Evolutionary conservation across 1,284 basidiomycete species (phyloP).

Genomic region (Apiotrichum porosum): DNA sequence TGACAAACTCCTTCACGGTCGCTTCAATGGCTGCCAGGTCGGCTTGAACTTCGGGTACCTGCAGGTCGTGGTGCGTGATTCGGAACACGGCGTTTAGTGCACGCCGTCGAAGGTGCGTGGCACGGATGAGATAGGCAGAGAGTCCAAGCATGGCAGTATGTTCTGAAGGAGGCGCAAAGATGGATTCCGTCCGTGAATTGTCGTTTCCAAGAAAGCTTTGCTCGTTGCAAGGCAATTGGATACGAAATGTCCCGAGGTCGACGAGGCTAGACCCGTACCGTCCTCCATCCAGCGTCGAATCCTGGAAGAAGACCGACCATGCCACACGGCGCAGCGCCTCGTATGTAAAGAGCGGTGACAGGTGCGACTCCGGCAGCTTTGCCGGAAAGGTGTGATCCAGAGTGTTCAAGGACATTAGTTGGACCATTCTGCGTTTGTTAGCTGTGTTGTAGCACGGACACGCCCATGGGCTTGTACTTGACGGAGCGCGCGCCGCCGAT

Average conservation of each 20-base stretch:
- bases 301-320: slow-evolving; percentile 23
- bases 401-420: slow-evolving; percentile 17
- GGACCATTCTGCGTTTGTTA: slow-evolving; percentile 16
- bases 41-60: background rate
- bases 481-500: too few relatives aligned
- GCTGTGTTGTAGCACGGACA: too few relatives aligned
- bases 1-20: background rate
- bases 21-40: background rate
- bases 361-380: background rate
- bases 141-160: background rate
- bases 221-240: slow-evolving; percentile 20
- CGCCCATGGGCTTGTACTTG: too few relatives aligned
- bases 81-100: slow-evolving; percentile 2
- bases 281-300: slow-evolving; percentile 22
- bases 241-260: slow-evolving; percentile 6
- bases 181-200: slow-evolving; percentile 7
- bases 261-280: slow-evolving; percentile 13
- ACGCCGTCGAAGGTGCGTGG: slow-evolving; percentile 1
- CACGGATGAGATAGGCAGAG: slow-evolving; percentile 3
- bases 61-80: slow-evolving; percentile 1
- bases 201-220: slow-evolving; percentile 7
- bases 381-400: slow-evolving; percentile 14
- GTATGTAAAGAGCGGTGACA: slow-evolving; percentile 11
- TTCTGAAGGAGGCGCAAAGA: background rate
- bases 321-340: slow-evolving; percentile 23